A percentile compares a stretch with the other conserved stretches of the same genome.
Evolutionary conservation across 1,139 yeast genomes (phyloP).

Genomic region (Hyphopichia buzzinii): DNA sequence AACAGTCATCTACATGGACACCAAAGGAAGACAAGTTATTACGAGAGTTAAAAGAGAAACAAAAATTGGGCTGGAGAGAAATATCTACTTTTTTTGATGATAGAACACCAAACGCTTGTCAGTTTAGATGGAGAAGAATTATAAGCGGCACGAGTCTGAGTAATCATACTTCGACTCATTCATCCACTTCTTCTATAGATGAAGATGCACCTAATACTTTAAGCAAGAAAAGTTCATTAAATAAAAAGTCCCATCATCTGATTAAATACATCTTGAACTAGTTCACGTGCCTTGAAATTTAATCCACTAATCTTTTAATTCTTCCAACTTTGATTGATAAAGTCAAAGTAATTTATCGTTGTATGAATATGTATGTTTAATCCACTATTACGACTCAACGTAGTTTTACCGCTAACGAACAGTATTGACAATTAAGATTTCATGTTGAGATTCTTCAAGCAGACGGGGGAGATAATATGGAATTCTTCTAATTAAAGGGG

Average conservation of each 20-base stretch:
- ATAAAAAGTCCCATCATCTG: conserved; percentile 26
- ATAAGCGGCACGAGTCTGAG: conserved; percentile 24
- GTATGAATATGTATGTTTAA: too few relatives aligned
- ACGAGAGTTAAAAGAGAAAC: conserved; percentile 38
- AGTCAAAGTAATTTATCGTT: too few relatives aligned
- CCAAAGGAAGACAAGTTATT: conserved; percentile 38
- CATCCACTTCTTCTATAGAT: not conserved
- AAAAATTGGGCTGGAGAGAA: conserved; percentile 47
- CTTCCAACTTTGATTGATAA: too few relatives aligned
- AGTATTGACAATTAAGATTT: too few relatives aligned
- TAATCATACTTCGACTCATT: not conserved
- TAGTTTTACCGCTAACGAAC: too few relatives aligned
- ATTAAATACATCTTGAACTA: conserved; percentile 25
- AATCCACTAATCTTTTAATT: too few relatives aligned
- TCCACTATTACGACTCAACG: too few relatives aligned
- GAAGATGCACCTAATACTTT: not conserved
- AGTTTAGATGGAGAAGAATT: conserved; percentile 47
- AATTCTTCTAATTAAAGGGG: too few relatives aligned
- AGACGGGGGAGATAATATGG: too few relatives aligned
- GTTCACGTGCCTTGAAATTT: too few relatives aligned
- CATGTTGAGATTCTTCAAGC: too few relatives aligned
- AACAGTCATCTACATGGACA: conserved; percentile 40
- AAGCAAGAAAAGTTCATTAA: conserved; percentile 5
- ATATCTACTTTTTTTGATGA: conserved; percentile 41
- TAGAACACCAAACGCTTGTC: conserved; percentile 48